Evolutionary conservation across 2,329 filamentous ascomycete species (phyloP), one percentile per base, ranked within the genome.

Genomic region (Coniella vitis): DNA sequence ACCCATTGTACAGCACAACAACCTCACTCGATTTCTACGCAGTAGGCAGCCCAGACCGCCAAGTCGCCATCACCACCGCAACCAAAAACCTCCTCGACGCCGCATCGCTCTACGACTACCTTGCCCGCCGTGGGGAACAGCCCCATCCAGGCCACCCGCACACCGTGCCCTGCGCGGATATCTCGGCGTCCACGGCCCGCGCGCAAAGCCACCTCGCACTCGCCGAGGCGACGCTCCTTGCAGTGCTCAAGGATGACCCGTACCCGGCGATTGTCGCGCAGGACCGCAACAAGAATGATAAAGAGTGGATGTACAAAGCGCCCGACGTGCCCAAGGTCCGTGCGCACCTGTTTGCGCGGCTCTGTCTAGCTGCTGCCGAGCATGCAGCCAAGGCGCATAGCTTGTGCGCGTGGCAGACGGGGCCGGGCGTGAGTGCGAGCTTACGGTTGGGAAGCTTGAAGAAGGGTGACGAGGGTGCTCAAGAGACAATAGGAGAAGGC

Each of bases 281-380:
- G 59, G 81, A 84, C 49, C 78, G 90, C 41, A 94, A 95, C 61
- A 80, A 84, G 46, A 82, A 84, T 57, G 89, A 90, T 64, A 89
- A 79, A 53, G 91, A 97, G 57, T 98, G 91, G 91, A 97, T 97
- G 90, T 94, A 93, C 65, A 88, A 86, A 59, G 79, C 89, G 0
- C 89, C 91, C 1, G 82, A 89, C 44, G 87, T 96, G 42, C 86
- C 90, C 25, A 90, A 91, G 62, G 90, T 95, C 16, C 83, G 91
- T 40, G 89, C 89, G 8, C 84, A 94, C 60, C 74, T 98, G 2
- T 94, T 94, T 61, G 90, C 90, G 2, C 77, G 91, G 1, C 72
- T 97, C 7, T 97, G 90, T 63, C 76, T 97, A 10, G 88, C 90
- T 0, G 88, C 90, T 0, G 84, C 87, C 1, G 90, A 96, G 57